phyloP scores from a whole-genome alignment of 1,284 basidiomycete genomes.

The Moesziomyces sp. region DNA sequence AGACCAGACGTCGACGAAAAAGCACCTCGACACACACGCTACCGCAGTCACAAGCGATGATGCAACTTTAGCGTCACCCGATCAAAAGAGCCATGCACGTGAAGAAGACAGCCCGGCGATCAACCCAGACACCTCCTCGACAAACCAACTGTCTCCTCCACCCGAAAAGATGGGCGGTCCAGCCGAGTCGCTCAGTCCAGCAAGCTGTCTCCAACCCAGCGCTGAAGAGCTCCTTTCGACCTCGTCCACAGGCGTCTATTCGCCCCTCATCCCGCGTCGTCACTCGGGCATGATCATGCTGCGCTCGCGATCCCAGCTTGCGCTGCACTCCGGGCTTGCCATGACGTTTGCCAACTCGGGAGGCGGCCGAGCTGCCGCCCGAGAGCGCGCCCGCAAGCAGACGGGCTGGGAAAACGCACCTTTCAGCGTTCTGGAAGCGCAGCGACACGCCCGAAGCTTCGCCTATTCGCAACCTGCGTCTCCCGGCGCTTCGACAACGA shows the following conservation, averaged over 20 bases:
- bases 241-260: constrained; percentile 9
- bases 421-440: constrained; percentile 57
- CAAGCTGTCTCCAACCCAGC: constrained; percentile 23
- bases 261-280: constrained; percentile 40
- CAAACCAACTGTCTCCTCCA: constrained; percentile 1
- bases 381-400: constrained; percentile 49
- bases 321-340: constrained; percentile 41
- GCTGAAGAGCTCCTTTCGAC: constrained; percentile 37
- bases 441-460: constrained; percentile 26
- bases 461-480: constrained; percentile 46
- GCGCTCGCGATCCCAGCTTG: constrained; percentile 54
- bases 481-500: constrained; percentile 18
- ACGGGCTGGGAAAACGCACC: constrained; percentile 53
- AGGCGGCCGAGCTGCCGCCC: constrained; percentile 57
- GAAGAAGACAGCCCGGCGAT: background rate
- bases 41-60: background rate
- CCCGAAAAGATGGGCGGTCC: background rate
- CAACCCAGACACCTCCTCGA: background rate
- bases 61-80: background rate
- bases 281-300: constrained; percentile 59
- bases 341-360: constrained; percentile 44
- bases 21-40: background rate
- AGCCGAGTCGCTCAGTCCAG: constrained; percentile 3
- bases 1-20: background rate
- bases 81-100: background rate